A percentile compares a stretch with the other conserved stretches of the same genome.
Evolutionary conservation across 2,329 filamentous ascomycete genomes (phyloP).

Genomic region (Aspergillus caelatus): DNA sequence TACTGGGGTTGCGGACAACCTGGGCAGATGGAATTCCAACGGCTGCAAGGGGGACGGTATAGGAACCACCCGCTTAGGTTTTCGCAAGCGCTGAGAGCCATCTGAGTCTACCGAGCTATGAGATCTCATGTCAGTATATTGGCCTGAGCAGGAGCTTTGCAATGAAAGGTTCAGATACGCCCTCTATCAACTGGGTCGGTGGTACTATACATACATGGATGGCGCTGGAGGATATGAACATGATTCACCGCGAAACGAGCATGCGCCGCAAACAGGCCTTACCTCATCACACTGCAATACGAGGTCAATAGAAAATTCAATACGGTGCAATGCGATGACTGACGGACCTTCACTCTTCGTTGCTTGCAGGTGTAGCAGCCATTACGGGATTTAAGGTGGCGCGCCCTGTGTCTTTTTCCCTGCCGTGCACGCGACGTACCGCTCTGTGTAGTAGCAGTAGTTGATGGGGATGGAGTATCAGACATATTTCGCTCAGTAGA

Average conservation of each 20-base stretch:
- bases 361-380: conserved; percentile 29
- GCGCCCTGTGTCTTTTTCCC: background rate
- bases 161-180: too few species aligned
- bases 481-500: too few species aligned
- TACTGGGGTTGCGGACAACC: background rate
- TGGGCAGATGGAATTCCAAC: conserved; percentile 14
- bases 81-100: too few species aligned
- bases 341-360: conserved; percentile 27
- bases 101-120: background rate
- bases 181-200: too few species aligned
- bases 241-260: conserved; percentile 16
- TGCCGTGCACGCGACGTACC: too few species aligned
- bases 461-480: too few species aligned
- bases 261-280: conserved; percentile 27
- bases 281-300: conserved; percentile 27
- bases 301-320: background rate
- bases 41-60: conserved; percentile 8
- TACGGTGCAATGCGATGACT: background rate
- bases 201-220: background rate
- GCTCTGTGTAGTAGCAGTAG: too few species aligned
- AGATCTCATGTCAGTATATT: too few species aligned
- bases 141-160: too few species aligned
- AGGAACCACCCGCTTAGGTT: too few species aligned
- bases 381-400: conserved; percentile 28
- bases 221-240: conserved; percentile 18